Conservation (phyloP, 305 asterid species). For the Ajuga reptans region DNA sequence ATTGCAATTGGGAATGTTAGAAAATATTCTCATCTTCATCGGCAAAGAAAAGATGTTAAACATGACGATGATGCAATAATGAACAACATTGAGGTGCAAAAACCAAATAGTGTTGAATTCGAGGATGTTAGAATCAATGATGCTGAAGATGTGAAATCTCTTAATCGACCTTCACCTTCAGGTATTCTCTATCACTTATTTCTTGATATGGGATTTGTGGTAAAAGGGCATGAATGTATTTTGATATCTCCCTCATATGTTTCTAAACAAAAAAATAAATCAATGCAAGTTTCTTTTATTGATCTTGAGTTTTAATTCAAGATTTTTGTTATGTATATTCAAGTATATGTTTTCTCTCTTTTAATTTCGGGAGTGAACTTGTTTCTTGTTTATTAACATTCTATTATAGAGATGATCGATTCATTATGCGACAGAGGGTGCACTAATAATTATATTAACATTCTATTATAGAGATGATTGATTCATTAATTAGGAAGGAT, state of each 20-base stretch:
- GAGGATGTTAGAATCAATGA: neutral
- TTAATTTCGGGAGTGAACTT: neutral
- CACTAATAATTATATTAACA: no score
- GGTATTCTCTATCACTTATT: constrained; percentile 11
- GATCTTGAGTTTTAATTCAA: neutral
- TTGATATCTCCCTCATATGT: no score
- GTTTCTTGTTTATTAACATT: neutral
- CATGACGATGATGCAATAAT: neutral
- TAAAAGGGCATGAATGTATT: no score
- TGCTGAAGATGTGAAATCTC: neutral
- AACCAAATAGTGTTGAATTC: neutral
- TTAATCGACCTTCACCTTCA: constrained; percentile 16
- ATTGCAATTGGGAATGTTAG: constrained; percentile 2
- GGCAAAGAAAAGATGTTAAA: neutral
- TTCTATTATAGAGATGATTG: no score
- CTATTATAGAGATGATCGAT: no score
- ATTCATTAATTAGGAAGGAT: no score
- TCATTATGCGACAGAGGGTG: no score
- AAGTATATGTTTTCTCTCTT: no score
- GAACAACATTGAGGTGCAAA: neutral
- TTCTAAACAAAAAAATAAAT: no score
- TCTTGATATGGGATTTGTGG: neutral
- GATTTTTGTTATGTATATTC: neutral
- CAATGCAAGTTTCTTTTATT: no score
- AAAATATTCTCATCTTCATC: constrained; percentile 1